A percentile compares a stretch with the other conserved stretches of the same genome.
Conservation (phyloP, 2,329 filamentous ascomycete genomes). For the Stemphylium beticola region DNA sequence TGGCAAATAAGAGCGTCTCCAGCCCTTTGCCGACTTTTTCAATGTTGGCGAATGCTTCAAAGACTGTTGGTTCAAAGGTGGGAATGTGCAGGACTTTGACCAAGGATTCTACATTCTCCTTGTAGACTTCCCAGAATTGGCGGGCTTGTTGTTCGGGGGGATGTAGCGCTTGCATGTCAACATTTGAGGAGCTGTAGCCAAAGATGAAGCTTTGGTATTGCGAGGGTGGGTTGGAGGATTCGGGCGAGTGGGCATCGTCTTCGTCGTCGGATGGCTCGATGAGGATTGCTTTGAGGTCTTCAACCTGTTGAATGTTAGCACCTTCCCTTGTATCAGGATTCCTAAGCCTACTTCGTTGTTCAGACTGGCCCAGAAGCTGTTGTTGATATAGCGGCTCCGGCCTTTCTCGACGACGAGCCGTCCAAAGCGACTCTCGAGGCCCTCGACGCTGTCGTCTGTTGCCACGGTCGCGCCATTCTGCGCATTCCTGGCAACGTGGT, state of each 20-base stretch:
- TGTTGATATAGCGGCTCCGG: slow-evolving; percentile 75
- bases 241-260: slow-evolving; percentile 57
- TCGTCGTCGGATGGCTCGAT: slow-evolving; percentile 68
- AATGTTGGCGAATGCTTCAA: slow-evolving; percentile 65
- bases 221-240: slow-evolving; percentile 40
- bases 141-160: slow-evolving; percentile 68
- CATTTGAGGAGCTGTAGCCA: slow-evolving; percentile 73
- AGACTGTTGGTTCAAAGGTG: slow-evolving; percentile 66
- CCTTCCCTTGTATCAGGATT: background rate
- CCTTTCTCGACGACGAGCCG: slow-evolving; percentile 74
- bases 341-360: slow-evolving; percentile 69
- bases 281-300: slow-evolving; percentile 67
- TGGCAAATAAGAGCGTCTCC: slow-evolving; percentile 66
- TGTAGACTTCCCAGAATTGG: slow-evolving; percentile 72
- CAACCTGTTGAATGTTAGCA: slow-evolving; percentile 52
- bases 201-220: slow-evolving; percentile 76
- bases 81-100: slow-evolving; percentile 75
- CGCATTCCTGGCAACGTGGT: background rate
- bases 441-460: slow-evolving; percentile 42
- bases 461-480: slow-evolving; percentile 25
- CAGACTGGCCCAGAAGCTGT: slow-evolving; percentile 76
- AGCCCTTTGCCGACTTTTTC: slow-evolving; percentile 63
- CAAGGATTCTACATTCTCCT: slow-evolving; percentile 75
- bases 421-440: slow-evolving; percentile 65
- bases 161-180: slow-evolving; percentile 69